Evolutionary conservation across 1,139 yeast species (phyloP).

Genomic region (Sugiyamaella neomexicana): DNA sequence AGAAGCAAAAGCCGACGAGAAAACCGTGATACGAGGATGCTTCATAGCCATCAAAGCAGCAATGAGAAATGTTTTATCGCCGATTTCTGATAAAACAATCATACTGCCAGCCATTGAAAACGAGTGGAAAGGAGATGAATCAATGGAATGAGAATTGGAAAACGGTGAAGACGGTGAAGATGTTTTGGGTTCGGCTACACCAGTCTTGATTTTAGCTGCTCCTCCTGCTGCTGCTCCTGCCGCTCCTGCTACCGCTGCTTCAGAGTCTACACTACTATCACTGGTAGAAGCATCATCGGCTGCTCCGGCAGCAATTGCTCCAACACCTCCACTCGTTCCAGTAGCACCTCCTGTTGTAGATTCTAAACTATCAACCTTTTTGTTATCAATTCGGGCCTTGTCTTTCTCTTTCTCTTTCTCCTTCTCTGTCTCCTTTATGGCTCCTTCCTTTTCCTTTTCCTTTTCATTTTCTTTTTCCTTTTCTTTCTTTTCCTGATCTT

Average conservation of each 20-base stretch:
- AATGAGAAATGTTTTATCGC: slow-evolving; percentile 93
- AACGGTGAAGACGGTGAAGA: background rate
- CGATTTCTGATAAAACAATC: slow-evolving; percentile 92
- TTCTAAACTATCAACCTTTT: background rate
- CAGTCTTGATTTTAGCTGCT: background rate
- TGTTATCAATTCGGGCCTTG: background rate
- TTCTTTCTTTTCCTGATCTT: slow-evolving; percentile 6
- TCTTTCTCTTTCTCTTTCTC: too few relatives aligned
- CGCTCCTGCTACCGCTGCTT: background rate
- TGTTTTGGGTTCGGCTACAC: background rate
- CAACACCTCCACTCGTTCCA: slow-evolving; percentile 6
- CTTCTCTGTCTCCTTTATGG: background rate
- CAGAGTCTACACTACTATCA: background rate
- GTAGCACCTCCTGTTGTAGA: background rate
- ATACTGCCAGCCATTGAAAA: slow-evolving; percentile 49
- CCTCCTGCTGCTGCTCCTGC: background rate
- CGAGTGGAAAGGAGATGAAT: slow-evolving; percentile 29
- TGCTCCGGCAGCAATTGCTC: slow-evolving; percentile 12
- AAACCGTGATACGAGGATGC: slow-evolving; percentile 76
- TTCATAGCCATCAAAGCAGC: slow-evolving; percentile 99
- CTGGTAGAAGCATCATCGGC: background rate
- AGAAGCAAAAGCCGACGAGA: slow-evolving; percentile 85
- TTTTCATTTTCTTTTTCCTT: background rate
- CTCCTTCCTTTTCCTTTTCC: background rate
- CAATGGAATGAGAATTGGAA: background rate